Conservation (phyloP, 2,329 filamentous ascomycete species). For the Thielaviopsis punctulata region DNA sequence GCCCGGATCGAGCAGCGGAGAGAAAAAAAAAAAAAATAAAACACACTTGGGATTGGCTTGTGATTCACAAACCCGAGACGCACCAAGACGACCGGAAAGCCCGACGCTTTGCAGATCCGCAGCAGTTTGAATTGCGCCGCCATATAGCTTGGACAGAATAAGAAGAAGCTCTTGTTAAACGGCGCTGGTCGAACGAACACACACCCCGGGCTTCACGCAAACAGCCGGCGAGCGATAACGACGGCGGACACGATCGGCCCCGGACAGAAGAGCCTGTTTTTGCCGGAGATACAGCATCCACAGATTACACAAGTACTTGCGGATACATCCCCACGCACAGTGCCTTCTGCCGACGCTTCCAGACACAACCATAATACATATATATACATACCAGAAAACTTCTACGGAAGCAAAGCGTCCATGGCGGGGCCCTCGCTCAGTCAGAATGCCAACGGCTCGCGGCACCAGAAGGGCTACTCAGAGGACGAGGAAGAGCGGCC, state of each 20-base stretch:
- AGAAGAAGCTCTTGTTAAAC: not conserved
- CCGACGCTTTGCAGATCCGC: too few relatives aligned
- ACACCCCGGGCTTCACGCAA: not conserved
- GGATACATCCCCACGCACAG: too few relatives aligned
- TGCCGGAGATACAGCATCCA: not conserved
- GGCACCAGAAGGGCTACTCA: not conserved
- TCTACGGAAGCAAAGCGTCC: not conserved
- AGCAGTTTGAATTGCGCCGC: too few relatives aligned
- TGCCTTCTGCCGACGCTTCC: not conserved
- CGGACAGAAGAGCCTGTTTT: not conserved
- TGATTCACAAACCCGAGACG: too few relatives aligned
- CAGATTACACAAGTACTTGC: not conserved
- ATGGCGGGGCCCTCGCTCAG: not conserved
- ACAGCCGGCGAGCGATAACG: not conserved
- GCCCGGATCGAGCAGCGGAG: too few relatives aligned
- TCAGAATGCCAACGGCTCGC: not conserved
- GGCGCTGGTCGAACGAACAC: not conserved
- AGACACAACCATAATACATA: not conserved
- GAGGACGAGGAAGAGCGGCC: not conserved
- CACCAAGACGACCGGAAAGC: too few relatives aligned
- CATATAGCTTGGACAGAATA: conserved; percentile 43
- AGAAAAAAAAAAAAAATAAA: too few relatives aligned
- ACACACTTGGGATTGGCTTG: too few relatives aligned
- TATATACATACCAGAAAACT: not conserved
- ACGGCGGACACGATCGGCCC: not conserved